These are phyloP conservation scores for Ceratobasidium sp. DNA, from an alignment of 1,284 basidiomycete species.

Conservation along the genomic window DNA sequence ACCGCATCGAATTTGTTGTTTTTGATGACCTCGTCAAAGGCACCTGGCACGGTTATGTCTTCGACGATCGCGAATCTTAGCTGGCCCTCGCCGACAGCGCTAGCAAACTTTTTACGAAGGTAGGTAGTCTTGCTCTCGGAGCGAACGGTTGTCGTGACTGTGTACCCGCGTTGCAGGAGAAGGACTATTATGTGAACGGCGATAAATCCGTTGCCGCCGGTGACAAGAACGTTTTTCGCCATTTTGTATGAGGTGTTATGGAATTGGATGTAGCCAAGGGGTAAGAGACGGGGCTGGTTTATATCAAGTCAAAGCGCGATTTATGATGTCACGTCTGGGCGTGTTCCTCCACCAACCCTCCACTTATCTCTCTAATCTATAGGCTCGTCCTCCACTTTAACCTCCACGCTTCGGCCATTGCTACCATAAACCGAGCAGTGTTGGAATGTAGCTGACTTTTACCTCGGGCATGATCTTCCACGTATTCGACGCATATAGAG, in stretches of 20 bases:
- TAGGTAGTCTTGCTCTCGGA: conserved; percentile 46
- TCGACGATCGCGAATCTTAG: conserved; percentile 44
- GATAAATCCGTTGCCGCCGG: conserved; percentile 48
- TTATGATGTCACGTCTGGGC: too few relatives aligned
- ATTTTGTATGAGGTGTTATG: neutral
- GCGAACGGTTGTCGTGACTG: conserved; percentile 45
- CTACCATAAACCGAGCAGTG: too few relatives aligned
- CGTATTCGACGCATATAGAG: too few relatives aligned
- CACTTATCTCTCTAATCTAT: too few relatives aligned
- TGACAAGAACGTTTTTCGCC: conserved; percentile 41
- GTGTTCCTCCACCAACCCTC: too few relatives aligned
- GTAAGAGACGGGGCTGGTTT: too few relatives aligned
- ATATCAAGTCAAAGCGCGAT: too few relatives aligned
- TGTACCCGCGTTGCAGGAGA: conserved; percentile 37
- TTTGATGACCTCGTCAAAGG: conserved; percentile 49
- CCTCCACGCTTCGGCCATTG: too few relatives aligned
- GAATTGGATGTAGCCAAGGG: too few relatives aligned
- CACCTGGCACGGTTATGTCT: conserved; percentile 45
- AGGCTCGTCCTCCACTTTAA: too few relatives aligned
- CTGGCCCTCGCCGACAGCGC: conserved; percentile 19
- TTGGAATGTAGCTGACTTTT: too few relatives aligned
- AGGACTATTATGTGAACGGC: conserved; percentile 41
- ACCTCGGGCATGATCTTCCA: too few relatives aligned
- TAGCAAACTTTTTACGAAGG: conserved; percentile 43
- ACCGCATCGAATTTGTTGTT: conserved; percentile 47